Base-by-base conservation (phyloP, 257 asterid genomes). In the Leonotis leonurus region DNA sequence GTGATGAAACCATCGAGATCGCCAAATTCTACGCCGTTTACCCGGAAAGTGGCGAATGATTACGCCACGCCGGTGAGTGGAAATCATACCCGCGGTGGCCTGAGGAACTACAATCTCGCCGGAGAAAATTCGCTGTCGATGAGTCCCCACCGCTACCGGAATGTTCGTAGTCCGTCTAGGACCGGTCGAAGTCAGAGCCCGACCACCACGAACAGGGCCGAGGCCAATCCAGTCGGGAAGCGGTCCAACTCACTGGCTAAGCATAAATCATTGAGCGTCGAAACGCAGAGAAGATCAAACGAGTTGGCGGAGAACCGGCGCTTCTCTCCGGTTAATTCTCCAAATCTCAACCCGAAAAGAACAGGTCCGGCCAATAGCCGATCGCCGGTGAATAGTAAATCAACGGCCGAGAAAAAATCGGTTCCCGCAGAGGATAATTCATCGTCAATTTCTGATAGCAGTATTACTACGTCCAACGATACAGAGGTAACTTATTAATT, bases 381-480 rank as follows among this genome's bases (percentile, higher is more conserved):
- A 14, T 71, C 87, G 14, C 76, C 83, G 0, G 76, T 78, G 61
- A 71, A 53, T 62, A 77, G 66, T 66, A 84, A 75, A 68, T 22
- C 80, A 13, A 65, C 73, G 56, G 50, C 68, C 9, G 80, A 53
- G 87, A 75, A 62, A 79, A 83, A 70, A 76, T 69, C 73, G 66
- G 70, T 60, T 8, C 57, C 53, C 22, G 56, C 83, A 29, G 92
- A 85, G 75, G 95, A 85, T 21, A 85, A 80, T 24, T 81, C 84
- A 14, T 81, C 94, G 20, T 84, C 95, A 73, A 64, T 76, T 52
- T 82, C 89, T 26, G 95, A 74, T 55, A 85, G 97, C 51, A 84
- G 88, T 24, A 64, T 77, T 46, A 77, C 87, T 54, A 73, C 90
- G 5, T 69, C 90, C 16, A 79, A 84, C 2, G 94, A 86, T 65